phyloP scores from a whole-genome alignment of 2,329 filamentous ascomycete genomes.

The Tothia fuscella region DNA sequence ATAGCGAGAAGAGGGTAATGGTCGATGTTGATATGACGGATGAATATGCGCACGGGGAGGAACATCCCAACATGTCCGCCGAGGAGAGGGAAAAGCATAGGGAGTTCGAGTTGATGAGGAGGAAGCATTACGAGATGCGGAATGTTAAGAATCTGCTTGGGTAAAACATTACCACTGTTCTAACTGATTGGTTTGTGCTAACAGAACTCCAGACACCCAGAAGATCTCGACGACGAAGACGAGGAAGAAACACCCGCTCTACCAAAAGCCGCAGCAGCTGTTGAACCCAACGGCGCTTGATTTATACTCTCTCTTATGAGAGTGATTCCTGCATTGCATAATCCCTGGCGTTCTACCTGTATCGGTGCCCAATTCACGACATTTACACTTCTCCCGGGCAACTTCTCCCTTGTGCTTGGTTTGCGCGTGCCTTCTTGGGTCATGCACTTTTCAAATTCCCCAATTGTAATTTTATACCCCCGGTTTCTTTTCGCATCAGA shows the following conservation, averaged over 20 bases:
- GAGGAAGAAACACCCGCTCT: conserved; percentile 20
- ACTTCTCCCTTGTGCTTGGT: no score
- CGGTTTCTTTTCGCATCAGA: no score
- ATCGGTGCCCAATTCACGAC: no score
- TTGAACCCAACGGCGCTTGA: no score
- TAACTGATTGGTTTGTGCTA: background rate
- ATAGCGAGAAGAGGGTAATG: conserved; percentile 65
- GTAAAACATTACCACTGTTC: conserved; percentile 28
- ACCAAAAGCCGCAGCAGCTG: background rate
- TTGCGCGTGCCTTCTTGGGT: no score
- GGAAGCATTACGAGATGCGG: conserved; percentile 98
- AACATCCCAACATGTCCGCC: conserved; percentile 38
- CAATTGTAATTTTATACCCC: no score
- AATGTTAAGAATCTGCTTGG: conserved; percentile 81
- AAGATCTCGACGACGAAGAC: conserved; percentile 31
- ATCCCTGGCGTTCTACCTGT: background rate
- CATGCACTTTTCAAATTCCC: no score
- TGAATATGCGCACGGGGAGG: conserved; percentile 45
- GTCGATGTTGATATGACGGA: conserved; percentile 45
- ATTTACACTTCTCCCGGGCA: no score
- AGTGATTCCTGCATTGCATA: no score
- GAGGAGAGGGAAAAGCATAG: conserved; percentile 86
- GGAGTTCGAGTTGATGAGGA: conserved; percentile 81
- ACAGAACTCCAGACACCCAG: conserved; percentile 25
- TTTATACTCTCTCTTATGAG: no score